Percentiles rank a stretch among this genome's conserved stretches.
phyloP scores from a whole-genome alignment of 2,329 filamentous ascomycete genomes.

The Epicoccum sorghinum region DNA sequence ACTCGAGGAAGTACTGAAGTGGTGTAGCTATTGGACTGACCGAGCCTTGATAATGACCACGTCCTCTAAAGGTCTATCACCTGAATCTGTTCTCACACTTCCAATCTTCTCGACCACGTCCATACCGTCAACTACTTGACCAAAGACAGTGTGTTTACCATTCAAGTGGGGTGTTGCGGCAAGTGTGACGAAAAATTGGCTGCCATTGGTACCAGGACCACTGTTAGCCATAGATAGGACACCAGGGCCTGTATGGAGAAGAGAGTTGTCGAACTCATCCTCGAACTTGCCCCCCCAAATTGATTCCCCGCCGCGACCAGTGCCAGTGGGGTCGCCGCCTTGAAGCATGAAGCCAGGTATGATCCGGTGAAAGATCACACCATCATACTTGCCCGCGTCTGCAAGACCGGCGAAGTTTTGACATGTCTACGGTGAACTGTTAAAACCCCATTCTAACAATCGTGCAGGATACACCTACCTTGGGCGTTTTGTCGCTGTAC shows the following conservation, averaged over 20 bases:
- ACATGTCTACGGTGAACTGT: constrained; percentile 62
- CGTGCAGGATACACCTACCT: constrained; percentile 32
- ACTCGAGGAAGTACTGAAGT: no score
- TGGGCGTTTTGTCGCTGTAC: constrained; percentile 85
- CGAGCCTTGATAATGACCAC: constrained; percentile 78
- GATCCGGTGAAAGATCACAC: constrained; percentile 86
- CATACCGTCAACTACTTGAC: constrained; percentile 83
- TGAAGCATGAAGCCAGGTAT: constrained; percentile 98
- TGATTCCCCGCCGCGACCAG: constrained; percentile 82
- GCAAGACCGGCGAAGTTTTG: constrained; percentile 84
- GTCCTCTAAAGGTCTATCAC: constrained; percentile 81
- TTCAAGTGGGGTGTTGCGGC: constrained; percentile 96
- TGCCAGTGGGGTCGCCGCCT: constrained; percentile 91
- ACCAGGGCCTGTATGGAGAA: constrained; percentile 92
- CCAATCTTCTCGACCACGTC: constrained; percentile 84
- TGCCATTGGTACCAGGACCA: constrained; percentile 90
- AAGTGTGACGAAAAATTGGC: constrained; percentile 94
- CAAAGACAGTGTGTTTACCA: constrained; percentile 98
- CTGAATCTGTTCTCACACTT: constrained; percentile 77
- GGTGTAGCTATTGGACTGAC: constrained; percentile 61
- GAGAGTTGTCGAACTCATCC: constrained; percentile 78
- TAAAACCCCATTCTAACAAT: neutral
- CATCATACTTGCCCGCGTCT: constrained; percentile 84
- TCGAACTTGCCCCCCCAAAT: constrained; percentile 95
- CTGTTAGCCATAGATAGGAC: constrained; percentile 95